Evolutionary conservation across 2,329 filamentous ascomycete species (phyloP).

Genomic region (Trichophyton rubrum): DNA sequence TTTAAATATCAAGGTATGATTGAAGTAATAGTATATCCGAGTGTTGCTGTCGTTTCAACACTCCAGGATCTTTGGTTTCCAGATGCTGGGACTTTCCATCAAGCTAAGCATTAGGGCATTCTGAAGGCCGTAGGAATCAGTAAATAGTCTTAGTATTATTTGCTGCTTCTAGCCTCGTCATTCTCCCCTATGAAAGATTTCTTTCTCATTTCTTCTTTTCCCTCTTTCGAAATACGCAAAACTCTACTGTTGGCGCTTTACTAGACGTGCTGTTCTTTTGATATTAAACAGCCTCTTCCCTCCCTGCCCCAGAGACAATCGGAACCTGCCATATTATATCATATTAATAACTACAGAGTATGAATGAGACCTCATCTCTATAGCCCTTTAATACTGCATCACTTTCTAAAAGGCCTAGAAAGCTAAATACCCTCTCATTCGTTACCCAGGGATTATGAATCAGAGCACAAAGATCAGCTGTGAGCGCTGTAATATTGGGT

Average conservation of each 20-base stretch:
- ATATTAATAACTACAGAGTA: neutral
- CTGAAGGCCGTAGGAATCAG: neutral
- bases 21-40: neutral
- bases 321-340: neutral
- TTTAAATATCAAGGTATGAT: neutral
- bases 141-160: neutral
- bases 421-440: neutral
- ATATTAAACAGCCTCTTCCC: neutral
- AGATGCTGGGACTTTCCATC: neutral
- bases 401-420: neutral
- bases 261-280: neutral
- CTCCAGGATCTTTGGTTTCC: neutral
- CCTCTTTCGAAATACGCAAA: neutral
- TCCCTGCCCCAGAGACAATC: neutral
- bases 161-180: neutral
- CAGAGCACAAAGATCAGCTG: neutral
- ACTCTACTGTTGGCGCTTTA: neutral
- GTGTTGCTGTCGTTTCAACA: neutral
- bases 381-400: neutral
- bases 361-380: neutral
- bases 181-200: neutral
- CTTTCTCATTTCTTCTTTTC: neutral
- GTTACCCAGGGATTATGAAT: neutral
- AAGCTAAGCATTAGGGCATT: neutral
- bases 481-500: conserved; percentile 5